Percentiles rank a stretch among this genome's conserved stretches.
phyloP scores from a whole-genome alignment of 306 rosid species.

The Glycine latifolia region DNA sequence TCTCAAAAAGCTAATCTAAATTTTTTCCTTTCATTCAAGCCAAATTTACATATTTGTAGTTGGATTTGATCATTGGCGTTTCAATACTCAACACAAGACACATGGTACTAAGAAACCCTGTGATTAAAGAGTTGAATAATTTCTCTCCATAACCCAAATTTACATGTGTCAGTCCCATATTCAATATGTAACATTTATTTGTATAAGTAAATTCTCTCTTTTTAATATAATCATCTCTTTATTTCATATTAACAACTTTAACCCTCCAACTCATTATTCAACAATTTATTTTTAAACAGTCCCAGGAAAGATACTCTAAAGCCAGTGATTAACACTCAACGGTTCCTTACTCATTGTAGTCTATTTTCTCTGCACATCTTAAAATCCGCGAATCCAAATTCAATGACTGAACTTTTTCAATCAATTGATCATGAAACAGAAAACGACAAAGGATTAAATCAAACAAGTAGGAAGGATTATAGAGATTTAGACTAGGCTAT shows the following conservation, averaged over 20 bases:
- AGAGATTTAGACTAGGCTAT: constrained; percentile 37
- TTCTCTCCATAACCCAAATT: background rate
- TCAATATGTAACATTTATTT: background rate
- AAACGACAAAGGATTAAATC: constrained; percentile 39
- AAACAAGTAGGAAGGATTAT: constrained; percentile 34
- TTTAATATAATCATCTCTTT: background rate
- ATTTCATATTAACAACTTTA: background rate
- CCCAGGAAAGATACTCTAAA: background rate
- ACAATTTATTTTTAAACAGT: background rate
- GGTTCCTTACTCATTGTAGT: constrained; percentile 14
- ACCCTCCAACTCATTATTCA: constrained; percentile 6
- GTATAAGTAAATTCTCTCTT: background rate
- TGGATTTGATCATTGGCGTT: constrained; percentile 13
- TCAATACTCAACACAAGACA: constrained; percentile 1
- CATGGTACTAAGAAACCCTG: background rate
- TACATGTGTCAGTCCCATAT: background rate
- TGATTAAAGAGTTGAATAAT: background rate
- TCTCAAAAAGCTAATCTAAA: constrained; percentile 20
- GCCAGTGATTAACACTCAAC: constrained; percentile 23
- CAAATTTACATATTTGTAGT: constrained; percentile 24
- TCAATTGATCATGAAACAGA: constrained; percentile 37
- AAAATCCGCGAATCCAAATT: constrained; percentile 23
- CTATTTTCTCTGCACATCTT: constrained; percentile 12
- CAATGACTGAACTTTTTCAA: constrained; percentile 30
- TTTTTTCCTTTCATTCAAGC: constrained; percentile 6